These are phyloP conservation scores for Juglanconis oblonga DNA, from an alignment of 2,329 filamentous ascomycete species.

Conservation along the genomic window DNA sequence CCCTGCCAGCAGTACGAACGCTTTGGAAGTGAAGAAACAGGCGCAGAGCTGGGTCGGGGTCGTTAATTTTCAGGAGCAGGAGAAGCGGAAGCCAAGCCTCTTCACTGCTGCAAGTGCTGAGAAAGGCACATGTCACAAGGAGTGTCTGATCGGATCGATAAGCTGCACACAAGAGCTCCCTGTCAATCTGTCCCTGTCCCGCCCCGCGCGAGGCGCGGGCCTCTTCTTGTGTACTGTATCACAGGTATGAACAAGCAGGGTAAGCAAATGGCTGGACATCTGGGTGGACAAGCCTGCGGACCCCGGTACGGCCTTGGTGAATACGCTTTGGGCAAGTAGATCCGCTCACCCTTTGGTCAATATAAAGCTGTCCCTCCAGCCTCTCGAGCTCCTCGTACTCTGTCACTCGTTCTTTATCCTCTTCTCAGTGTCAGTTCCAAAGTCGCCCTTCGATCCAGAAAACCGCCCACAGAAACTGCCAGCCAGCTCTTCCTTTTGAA, in stretches of 20 bases:
- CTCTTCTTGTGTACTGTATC: background rate
- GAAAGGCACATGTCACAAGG: background rate
- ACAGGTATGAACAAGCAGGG: background rate
- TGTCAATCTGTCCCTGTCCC: background rate
- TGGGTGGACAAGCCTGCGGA: background rate
- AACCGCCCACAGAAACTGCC: background rate
- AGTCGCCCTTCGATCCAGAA: background rate
- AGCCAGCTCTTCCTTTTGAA: background rate
- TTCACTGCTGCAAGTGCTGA: background rate
- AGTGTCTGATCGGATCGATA: background rate
- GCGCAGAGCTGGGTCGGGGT: background rate
- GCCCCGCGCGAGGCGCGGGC: background rate
- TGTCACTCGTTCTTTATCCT: background rate
- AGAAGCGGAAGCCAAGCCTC: background rate
- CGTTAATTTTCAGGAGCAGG: background rate
- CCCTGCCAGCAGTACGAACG: background rate
- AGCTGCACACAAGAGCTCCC: background rate
- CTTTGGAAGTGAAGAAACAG: background rate
- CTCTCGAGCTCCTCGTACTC: background rate
- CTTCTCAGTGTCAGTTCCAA: background rate
- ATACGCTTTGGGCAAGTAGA: constrained; percentile 6
- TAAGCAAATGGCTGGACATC: background rate
- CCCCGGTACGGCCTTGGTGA: background rate
- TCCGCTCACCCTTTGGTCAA: background rate
- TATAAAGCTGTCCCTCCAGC: constrained; percentile 12